phyloP scores from a whole-genome alignment of 2,329 filamentous ascomycete species.

The Neospermospora avenae region DNA sequence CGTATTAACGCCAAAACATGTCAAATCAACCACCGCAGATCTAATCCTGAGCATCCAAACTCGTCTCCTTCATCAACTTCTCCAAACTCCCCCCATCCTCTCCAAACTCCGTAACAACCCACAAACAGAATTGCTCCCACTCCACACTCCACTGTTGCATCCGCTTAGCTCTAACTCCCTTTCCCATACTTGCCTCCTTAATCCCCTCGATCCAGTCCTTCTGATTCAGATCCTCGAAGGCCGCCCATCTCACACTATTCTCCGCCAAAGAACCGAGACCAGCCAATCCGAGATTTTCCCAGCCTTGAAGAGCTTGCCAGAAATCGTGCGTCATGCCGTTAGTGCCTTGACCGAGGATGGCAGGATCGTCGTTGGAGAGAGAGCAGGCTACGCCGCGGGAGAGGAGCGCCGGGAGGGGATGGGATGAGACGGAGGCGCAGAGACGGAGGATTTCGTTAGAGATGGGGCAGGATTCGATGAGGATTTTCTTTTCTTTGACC shows the following conservation, averaged over 20 bases:
- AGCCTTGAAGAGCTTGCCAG: conserved; percentile 88
- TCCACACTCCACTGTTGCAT: conserved; percentile 75
- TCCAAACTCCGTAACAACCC: conserved; percentile 77
- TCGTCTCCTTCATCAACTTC: conserved; percentile 19
- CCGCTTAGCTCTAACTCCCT: conserved; percentile 65
- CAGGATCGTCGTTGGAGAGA: conserved; percentile 88
- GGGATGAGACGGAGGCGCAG: conserved; percentile 70
- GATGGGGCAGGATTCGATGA: conserved; percentile 87
- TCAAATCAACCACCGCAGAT: neutral
- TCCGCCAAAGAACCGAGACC: conserved; percentile 84
- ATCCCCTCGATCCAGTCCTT: conserved; percentile 72
- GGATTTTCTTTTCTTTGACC: conserved; percentile 82
- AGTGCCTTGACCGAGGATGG: conserved; percentile 78
- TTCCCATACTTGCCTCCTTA: conserved; percentile 69
- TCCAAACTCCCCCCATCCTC: conserved; percentile 36
- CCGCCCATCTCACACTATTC: conserved; percentile 88
- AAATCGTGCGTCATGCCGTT: conserved; percentile 89
- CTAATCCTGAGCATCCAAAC: conserved; percentile 24
- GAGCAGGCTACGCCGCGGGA: conserved; percentile 80
- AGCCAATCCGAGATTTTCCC: conserved; percentile 85
- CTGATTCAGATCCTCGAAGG: conserved; percentile 74
- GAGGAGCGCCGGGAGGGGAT: conserved; percentile 79
- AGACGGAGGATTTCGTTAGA: conserved; percentile 84
- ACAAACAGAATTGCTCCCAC: conserved; percentile 89
- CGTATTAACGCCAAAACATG: neutral